Percentiles rank a stretch among this genome's conserved stretches.
Evolutionary conservation across 73 alveolate species (phyloP).

Genomic region (Loxodes magnus): DNA sequence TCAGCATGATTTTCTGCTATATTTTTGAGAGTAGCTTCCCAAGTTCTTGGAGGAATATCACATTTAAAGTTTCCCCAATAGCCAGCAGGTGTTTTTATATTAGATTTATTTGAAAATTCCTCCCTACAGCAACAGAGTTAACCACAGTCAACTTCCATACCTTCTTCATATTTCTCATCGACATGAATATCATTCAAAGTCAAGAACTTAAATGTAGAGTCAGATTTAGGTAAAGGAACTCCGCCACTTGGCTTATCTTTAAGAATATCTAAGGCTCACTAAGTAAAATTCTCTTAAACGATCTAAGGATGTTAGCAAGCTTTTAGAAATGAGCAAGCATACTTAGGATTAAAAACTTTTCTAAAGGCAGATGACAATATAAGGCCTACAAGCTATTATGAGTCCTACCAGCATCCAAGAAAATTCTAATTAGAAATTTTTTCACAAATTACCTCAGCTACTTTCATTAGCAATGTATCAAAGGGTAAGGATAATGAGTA

Average conservation of each 20-base stretch:
- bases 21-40: slow-evolving; percentile 37
- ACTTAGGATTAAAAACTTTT: not conserved
- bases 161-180: slow-evolving; percentile 61
- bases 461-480: too few species aligned
- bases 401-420: too few species aligned
- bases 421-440: too few species aligned
- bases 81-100: slow-evolving; percentile 29
- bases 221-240: slow-evolving; percentile 8
- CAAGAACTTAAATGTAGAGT: slow-evolving; percentile 32
- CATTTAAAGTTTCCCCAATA: slow-evolving; percentile 60
- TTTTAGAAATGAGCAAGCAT: not conserved
- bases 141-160: slow-evolving; percentile 53
- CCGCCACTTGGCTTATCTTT: slow-evolving; percentile 4
- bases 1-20: slow-evolving; percentile 31
- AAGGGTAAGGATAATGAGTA: too few species aligned
- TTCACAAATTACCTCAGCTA: too few species aligned
- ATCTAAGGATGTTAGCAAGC: slow-evolving; percentile 3
- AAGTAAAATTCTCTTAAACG: slow-evolving; percentile 5
- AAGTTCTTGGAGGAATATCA: slow-evolving; percentile 51
- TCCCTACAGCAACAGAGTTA: slow-evolving; percentile 67
- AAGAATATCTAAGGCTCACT: not conserved
- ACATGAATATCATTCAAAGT: slow-evolving; percentile 80
- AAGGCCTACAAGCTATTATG: too few species aligned
- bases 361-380: too few species aligned
- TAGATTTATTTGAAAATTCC: too few species aligned